A percentile compares a stretch with the other conserved stretches of the same genome.
Conservation (phyloP, 2,329 filamentous ascomycete genomes). For the Sclerotinia nivalis region DNA sequence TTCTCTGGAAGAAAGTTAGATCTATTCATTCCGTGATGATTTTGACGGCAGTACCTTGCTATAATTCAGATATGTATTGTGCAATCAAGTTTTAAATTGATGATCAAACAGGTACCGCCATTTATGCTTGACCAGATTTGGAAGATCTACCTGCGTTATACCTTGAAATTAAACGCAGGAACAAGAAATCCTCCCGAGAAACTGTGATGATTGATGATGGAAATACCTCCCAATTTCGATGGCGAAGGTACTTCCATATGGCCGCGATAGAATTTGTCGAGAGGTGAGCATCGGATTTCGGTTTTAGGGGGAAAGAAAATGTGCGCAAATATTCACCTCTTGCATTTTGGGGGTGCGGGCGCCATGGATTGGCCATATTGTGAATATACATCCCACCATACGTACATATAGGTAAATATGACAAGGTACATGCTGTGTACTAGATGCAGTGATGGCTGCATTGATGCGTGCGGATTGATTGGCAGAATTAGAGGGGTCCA, state of each 20-base stretch:
- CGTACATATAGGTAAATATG: constrained; percentile 1
- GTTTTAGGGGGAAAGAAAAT: background rate
- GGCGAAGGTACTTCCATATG: background rate
- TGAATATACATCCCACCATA: constrained; percentile 5
- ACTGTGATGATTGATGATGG: background rate
- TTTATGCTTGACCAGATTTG: constrained; percentile 17
- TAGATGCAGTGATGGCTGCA: background rate
- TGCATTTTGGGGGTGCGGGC: background rate
- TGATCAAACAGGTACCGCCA: constrained; percentile 37
- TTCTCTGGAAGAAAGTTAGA: background rate
- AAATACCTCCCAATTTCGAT: background rate
- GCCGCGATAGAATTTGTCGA: background rate
- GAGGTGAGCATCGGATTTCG: background rate
- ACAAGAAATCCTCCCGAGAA: constrained; percentile 9
- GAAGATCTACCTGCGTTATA: background rate
- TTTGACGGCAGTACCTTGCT: background rate
- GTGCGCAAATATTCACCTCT: background rate
- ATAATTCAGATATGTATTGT: constrained; percentile 12
- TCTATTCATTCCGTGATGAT: background rate
- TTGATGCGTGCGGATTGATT: constrained; percentile 2
- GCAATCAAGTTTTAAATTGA: constrained; percentile 32
- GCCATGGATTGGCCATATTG: background rate
- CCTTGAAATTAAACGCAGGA: constrained; percentile 8
- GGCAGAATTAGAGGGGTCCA: constrained; percentile 10
- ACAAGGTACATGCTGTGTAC: constrained; percentile 20